phyloP scores from a whole-genome alignment of 78 protist genomes.

The Isochrysis galbana region DNA sequence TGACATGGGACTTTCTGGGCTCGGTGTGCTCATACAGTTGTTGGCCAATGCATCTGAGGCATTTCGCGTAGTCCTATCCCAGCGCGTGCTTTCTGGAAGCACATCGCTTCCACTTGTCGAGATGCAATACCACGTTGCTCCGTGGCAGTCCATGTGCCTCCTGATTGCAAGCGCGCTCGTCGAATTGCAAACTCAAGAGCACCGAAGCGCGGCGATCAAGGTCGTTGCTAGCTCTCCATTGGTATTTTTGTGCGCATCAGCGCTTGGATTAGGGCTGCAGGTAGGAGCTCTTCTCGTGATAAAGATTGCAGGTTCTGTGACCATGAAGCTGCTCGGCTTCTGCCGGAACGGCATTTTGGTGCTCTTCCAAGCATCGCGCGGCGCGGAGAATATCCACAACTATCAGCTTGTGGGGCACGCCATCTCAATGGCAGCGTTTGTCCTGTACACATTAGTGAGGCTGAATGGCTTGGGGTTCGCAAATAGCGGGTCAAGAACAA shows the following conservation, averaged over 20 bases:
- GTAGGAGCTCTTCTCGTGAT: not conserved
- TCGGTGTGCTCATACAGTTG: not conserved
- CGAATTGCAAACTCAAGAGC: not conserved
- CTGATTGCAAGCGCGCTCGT: not conserved
- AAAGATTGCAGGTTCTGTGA: not conserved
- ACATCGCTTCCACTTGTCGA: not conserved
- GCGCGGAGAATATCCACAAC: not conserved
- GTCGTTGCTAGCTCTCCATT: not conserved
- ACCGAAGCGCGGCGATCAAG: not conserved
- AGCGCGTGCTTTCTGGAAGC: not conserved
- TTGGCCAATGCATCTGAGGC: not conserved
- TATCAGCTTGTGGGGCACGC: not conserved
- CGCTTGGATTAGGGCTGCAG: not conserved
- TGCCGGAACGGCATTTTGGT: not conserved
- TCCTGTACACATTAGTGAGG: not conserved
- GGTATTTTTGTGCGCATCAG: not conserved
- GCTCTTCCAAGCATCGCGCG: not conserved
- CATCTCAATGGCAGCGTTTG: not conserved
- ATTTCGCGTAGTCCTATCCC: not conserved
- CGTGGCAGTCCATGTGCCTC: not conserved
- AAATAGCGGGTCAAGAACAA: too few relatives aligned
- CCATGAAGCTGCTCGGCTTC: slow-evolving; percentile 8
- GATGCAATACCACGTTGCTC: not conserved
- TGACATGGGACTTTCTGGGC: not conserved
- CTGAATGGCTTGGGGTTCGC: too few relatives aligned